Conservation (phyloP, 805 yeast species). For the Maudiozyma turicensis region DNA sequence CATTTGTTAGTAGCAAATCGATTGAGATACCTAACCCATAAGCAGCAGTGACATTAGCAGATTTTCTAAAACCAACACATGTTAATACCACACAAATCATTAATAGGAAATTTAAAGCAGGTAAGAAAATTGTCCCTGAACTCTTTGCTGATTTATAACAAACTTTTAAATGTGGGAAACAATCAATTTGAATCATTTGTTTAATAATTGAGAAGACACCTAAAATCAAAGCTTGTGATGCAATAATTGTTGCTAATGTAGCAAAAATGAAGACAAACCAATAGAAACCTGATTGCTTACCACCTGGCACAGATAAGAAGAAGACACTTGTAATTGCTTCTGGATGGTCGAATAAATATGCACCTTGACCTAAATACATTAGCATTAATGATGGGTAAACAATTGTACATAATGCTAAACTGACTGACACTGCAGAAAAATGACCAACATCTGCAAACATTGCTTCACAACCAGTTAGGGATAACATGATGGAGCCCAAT, state of each 20-base stretch:
- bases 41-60: not conserved
- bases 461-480: not conserved
- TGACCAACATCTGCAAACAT: constrained; percentile 1
- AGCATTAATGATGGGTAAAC: not conserved
- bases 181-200: not conserved
- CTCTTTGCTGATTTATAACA: not conserved
- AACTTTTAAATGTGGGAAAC: not conserved
- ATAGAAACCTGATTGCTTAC: not conserved
- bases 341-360: not conserved
- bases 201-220: not conserved
- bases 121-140: not conserved
- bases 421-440: not conserved
- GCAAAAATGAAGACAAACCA: not conserved
- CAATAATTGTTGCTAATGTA: not conserved
- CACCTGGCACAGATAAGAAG: not conserved
- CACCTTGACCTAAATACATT: not conserved
- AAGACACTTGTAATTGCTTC: not conserved
- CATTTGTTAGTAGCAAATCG: not conserved
- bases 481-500: not conserved
- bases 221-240: not conserved
- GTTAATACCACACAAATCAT: not conserved
- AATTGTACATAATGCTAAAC: not conserved
- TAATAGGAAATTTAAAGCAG: not conserved
- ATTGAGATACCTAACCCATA: not conserved
- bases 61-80: not conserved